phyloP scores from a whole-genome alignment of 208 protist species.

The Kentomonas sorsogonicus region DNA sequence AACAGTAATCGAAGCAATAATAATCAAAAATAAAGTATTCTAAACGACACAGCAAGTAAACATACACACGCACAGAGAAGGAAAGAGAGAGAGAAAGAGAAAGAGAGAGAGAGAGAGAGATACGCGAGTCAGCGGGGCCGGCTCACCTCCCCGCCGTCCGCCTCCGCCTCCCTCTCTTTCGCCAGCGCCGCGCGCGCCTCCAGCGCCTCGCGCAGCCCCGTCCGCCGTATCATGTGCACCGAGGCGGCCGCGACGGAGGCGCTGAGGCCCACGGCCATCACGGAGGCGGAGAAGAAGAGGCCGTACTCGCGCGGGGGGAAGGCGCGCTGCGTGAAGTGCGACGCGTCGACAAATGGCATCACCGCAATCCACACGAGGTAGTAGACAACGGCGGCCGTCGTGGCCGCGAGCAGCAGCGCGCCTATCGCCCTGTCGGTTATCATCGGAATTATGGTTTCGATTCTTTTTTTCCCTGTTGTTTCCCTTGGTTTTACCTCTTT shows the following conservation, averaged over 20 bases:
- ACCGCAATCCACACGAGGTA: constrained; percentile 79
- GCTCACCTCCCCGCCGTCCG: too few relatives aligned
- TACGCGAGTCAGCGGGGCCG: too few relatives aligned
- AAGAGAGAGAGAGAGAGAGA: too few relatives aligned
- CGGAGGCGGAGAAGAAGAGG: constrained; percentile 40
- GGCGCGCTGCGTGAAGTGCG: constrained; percentile 69
- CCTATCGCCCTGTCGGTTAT: constrained; percentile 71
- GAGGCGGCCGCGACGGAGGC: constrained; percentile 41
- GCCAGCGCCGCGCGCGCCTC: too few relatives aligned
- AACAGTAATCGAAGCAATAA: neutral
- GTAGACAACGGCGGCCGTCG: constrained; percentile 58
- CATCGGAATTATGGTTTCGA: constrained; percentile 17
- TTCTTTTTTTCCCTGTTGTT: neutral
- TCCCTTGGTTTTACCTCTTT: neutral
- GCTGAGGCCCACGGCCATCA: constrained; percentile 39
- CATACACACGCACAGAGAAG: too few relatives aligned
- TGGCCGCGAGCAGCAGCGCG: constrained; percentile 32
- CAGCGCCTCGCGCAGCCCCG: too few relatives aligned
- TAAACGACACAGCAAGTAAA: too few relatives aligned
- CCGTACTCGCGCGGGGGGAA: constrained; percentile 79
- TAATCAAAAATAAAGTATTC: too few relatives aligned
- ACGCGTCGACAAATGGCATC: constrained; percentile 74
- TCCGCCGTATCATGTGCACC: constrained; percentile 60
- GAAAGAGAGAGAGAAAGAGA: too few relatives aligned
- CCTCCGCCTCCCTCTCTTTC: too few relatives aligned